A percentile compares a stretch with the other conserved stretches of the same genome.
Evolutionary conservation across 2,329 filamentous ascomycete species (phyloP).

Genomic region (Trichoderma hamatum): DNA sequence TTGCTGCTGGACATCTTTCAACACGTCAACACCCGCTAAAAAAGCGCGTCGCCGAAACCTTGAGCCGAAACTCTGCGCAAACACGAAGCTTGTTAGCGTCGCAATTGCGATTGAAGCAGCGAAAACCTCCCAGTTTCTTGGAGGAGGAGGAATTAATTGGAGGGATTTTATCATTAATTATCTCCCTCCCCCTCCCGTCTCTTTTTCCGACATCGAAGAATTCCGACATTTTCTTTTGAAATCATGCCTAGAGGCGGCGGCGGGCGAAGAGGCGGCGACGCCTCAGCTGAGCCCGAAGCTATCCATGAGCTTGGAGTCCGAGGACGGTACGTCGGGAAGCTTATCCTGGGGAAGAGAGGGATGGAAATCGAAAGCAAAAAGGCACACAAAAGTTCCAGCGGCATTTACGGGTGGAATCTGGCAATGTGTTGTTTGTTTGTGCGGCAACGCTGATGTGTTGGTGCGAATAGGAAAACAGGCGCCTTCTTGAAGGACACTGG

Average conservation of each 20-base stretch:
- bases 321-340: conserved; percentile 42
- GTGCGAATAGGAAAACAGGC: conserved; percentile 76
- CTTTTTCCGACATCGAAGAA: neutral
- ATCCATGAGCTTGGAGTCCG: conserved; percentile 42
- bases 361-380: neutral
- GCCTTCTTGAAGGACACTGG: conserved; percentile 77
- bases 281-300: conserved; percentile 38
- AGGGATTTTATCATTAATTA: neutral
- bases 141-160: neutral
- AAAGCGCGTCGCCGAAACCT: conserved; percentile 27
- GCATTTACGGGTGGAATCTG: neutral
- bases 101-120: conserved; percentile 6
- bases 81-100: conserved; percentile 17
- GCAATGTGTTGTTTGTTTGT: neutral
- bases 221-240: neutral
- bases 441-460: conserved; percentile 24
- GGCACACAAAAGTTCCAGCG: neutral
- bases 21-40: conserved; percentile 30
- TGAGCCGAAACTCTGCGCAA: conserved; percentile 11
- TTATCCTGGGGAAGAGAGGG: neutral
- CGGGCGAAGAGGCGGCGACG: conserved; percentile 24
- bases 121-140: neutral
- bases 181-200: neutral
- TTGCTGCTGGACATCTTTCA: neutral
- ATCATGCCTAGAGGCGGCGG: conserved; percentile 42